Evolutionary conservation across 805 yeast genomes (phyloP), one percentile per base, ranked within the genome.

Genomic region (Brettanomyces custersianus): DNA sequence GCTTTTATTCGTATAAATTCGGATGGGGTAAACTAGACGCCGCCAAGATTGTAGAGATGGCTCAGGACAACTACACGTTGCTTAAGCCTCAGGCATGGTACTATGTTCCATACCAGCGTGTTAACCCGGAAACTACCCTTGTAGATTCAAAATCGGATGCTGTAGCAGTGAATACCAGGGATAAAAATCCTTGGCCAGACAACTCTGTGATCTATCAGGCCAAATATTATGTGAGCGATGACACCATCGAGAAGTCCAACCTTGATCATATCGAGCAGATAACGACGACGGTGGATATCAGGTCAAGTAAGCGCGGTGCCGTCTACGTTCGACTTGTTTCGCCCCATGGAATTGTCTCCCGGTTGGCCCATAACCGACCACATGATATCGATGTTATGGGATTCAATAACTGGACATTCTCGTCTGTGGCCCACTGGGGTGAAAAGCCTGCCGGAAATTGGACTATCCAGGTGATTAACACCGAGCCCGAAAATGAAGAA

Each of bases 381-480:
- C 45, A 59, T 15, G 98, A 92, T 56, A 44, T 39, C 7, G 65
- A 76, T 5, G 42, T 46, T 2, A 63, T 54, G 1, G 95, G 95
- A 0, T 81, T 85, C 44, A 47, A 54, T 4, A 67, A 81, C 46
- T 92, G 98, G 98, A 82, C 84, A 2, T 92, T 92, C 52, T 85
- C 88, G 85, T 73, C 90, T 9, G 97, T 92, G n/a, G 96, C 95
- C 1, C 97, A 92, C 55, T 92, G 97, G 96, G 96, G 96, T 27
- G 88, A 80, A 47, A 33, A 52, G 2, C 90, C 88, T 3, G 58
- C 59, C 19, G 99, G 99, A 9, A 74, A 70, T 4, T 92, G 98
- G 98, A 74, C 59, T 25, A 48, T 92, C 15, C 74, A 68, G 44
- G 88, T 88, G 2, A 50, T 55, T n/a, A 69, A 72, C 34, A 58